These are phyloP conservation scores for Lachnellula occidentalis DNA, from an alignment of 2,329 filamentous ascomycete species.

Conservation along the genomic window DNA sequence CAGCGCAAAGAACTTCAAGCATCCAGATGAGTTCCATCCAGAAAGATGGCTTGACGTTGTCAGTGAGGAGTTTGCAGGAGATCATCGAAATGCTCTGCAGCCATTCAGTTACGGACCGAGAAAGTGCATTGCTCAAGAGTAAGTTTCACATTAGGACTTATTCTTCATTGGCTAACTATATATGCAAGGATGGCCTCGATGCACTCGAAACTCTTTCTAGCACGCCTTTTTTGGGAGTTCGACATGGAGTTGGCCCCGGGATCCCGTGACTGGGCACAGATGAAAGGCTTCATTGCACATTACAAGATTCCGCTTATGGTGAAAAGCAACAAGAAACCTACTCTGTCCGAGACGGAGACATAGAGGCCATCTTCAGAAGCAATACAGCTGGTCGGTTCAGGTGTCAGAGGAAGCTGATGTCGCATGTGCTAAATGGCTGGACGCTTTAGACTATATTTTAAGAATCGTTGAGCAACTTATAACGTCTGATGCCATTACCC, in stretches of 20 bases:
- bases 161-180: neutral
- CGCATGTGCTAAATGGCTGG: no score
- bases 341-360: no score
- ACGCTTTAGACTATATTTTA: no score
- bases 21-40: slow-evolving; percentile 4
- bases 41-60: slow-evolving; percentile 8
- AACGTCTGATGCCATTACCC: no score
- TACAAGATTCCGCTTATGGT: no score
- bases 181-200: neutral
- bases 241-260: neutral
- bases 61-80: neutral
- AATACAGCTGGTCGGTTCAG: no score
- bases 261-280: no score
- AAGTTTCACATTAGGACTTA: neutral
- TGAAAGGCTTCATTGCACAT: no score
- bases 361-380: no score
- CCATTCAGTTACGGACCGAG: slow-evolving; percentile 9
- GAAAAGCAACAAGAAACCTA: no score
- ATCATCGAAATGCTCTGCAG: slow-evolving; percentile 1
- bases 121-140: slow-evolving; percentile 8
- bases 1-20: slow-evolving; percentile 2
- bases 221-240: slow-evolving; percentile 3
- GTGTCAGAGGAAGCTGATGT: no score
- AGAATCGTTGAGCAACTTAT: no score
- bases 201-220: neutral